Base-by-base conservation (phyloP, 2,329 filamentous ascomycete genomes). In the Trichoderma aggressivum region DNA sequence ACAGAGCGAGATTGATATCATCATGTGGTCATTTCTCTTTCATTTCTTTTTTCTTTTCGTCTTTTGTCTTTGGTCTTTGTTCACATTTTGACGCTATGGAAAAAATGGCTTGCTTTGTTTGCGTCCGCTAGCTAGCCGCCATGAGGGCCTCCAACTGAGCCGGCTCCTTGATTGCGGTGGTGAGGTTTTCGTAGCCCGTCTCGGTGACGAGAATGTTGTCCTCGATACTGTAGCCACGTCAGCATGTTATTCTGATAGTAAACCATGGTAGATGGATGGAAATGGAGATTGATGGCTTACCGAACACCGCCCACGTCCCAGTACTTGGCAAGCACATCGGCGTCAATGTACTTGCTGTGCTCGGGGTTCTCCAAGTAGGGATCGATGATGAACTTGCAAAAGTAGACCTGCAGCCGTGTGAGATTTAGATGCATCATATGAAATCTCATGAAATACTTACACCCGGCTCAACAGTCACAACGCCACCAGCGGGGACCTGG, bases 401-500 rank as follows among this genome's bases (percentile, higher is more conserved):
- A 98, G 82, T 98, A 98, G 73, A 95, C 90, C 88, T 90, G 72
- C 2, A 50, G 5, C 3, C 3, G 2, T 28, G 18, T n/a, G 11
- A 58, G 60, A 59, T 59, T 28, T 8, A 59, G 12, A 12, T 36
- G 4, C 26, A 43, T 7, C 36, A 6, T 21, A 21, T 3, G 14
- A 18, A 1, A 5, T 18, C 0, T 1, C 7, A 18, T 7, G 8
- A 6, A 56, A n/a, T 24, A 85, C 89, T 81, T 85, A 93, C 89
- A 61, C 96, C 96, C 14, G 96, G 96, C 84, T 99, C 96, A 50
- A 98, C 95, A 0, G 96, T 99, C 67, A 99, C 90, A 28, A 99
- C 93, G 63, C 91, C 91, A 8, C 92, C 91, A 0, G 90, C 91
- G 0, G 94, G 93, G 61, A 98, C 81, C 26, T 82, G 86, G 14